Base-by-base conservation (phyloP, 495 filamentous ascomycete species). In the Aspergillus indologenus region DNA sequence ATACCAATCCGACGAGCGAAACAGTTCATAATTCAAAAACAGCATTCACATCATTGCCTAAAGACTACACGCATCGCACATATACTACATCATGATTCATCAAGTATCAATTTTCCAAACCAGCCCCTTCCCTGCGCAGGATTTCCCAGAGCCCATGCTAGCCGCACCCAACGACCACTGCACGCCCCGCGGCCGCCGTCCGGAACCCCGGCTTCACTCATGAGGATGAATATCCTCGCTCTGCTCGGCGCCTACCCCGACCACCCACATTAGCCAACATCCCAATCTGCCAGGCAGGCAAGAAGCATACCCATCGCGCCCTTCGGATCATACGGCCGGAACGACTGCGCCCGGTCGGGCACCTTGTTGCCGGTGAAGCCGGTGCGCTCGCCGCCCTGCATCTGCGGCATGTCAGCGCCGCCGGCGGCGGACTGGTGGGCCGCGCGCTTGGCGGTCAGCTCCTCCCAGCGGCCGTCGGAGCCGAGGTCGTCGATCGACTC, bases 401-500 rank as follows among this genome's bases (percentile, higher is more conserved):
- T 29, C 26, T 29, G n/a, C n/a, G n/a, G n/a, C n/a, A n/a, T n/a
- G n/a, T n/a, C n/a, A 46, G 14, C 45, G 19, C n/a, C 45, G n/a
- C 45, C 20, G 45, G 19, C 12, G 18, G 45, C 15, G 21, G 45
- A 20, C 47, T 50, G 21, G 17, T 51, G 48, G 14, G 48, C 48
- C 6, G 14, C 6, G 17, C 24, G 23, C 15, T 51, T n/a, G n/a
- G n/a, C n/a, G n/a, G n/a, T n/a, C 48, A 51, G 17, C 5, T 51
- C 48, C 22, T 31, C 48, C 48, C 48, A 51, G 1, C 15, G 48
- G 15, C 48, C 48, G 17, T 17, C 23, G 11, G 48, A 51, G 22
- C 48, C 48, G 4, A 51, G 23, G 18, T 51, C 48, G 24, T 51
- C 48, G 23, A 51, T 51, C 1, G 48, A 51, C 15, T 51, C 48